Base-by-base conservation (phyloP, 768 basidiomycete species). In the Lactarius indigo region DNA sequence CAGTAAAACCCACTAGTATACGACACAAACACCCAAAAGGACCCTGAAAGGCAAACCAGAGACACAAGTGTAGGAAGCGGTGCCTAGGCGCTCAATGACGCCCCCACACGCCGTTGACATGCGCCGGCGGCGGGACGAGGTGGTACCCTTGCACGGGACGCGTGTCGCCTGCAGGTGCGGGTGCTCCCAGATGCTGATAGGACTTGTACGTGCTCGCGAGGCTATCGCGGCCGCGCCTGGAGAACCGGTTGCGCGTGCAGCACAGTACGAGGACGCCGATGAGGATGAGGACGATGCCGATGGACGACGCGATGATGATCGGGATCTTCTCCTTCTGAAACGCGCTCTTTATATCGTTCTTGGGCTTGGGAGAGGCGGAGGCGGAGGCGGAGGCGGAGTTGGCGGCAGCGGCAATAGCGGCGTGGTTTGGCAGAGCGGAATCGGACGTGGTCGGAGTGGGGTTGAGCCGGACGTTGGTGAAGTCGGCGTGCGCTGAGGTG, bases 401-500 rank as follows among this genome's bases (percentile, higher is more conserved):
- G 7, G 33, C 31, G 17, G 2, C 57, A 9, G 20, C 23, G 7
- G 7, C 37, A 12, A 35, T 3, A 4, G 33, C 33, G 18, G 18
- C 35, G 59, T 44, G 41, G n/a, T 17, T 23, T 23, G 59, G 8
- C 9, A 20, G 12, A 10, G 18, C 2, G 41, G 35, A 3, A 12
- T 12, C 10, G 35, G 59, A 10, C 5, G 33, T 20, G 0, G 88
- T 85, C 35, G 75, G 78, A 57, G 76, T 73, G n/a, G 74, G 72
- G 35, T 77, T 77, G 59, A 90, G 77, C 26, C 91, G 88, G 28
- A 80, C 76, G 59, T 82, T 70, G 37, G 91, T 80, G 70, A 93
- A 93, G 66, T 91, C 89, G 23, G 79, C 65, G 72, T 85, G 82
- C 4, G 89, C 88, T 9, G 78, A 72, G 12, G 77, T 75, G 10